Percentiles rank a stretch among this genome's conserved stretches.
Conservation (phyloP, 495 filamentous ascomycete genomes). For the Penicillium riverlandense region DNA sequence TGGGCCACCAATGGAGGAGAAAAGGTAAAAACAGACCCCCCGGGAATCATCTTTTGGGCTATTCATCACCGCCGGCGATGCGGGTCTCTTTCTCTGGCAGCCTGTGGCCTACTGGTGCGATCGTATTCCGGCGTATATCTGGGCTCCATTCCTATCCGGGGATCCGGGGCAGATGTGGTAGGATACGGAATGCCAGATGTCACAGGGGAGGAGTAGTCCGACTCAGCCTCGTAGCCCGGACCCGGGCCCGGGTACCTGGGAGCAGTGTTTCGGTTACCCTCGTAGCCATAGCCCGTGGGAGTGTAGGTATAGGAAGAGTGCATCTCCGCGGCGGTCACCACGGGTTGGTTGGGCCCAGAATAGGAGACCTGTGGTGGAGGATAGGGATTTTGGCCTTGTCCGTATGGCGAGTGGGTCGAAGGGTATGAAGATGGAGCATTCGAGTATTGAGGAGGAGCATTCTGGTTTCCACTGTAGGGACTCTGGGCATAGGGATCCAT, state of each 20-base stretch:
- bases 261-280: conserved; percentile 37
- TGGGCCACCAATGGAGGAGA: conserved; percentile 7
- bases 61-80: conserved; percentile 32
- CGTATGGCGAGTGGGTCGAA: conserved; percentile 32
- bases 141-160: conserved; percentile 43
- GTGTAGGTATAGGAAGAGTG: conserved; percentile 39
- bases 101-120: conserved; percentile 34
- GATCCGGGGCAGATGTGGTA: conserved; percentile 37
- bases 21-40: background rate
- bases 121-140: conserved; percentile 44
- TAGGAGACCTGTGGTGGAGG: conserved; percentile 31
- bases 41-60: background rate
- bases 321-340: conserved; percentile 30
- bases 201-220: conserved; percentile 34
- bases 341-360: conserved; percentile 27
- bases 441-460: conserved; percentile 21
- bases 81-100: conserved; percentile 34
- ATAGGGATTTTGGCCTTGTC: conserved; percentile 29
- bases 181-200: conserved; percentile 38
- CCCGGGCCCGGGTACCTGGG: conserved; percentile 41
- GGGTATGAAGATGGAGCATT: conserved; percentile 25
- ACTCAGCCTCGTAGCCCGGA: conserved; percentile 38
- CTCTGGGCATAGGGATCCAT: conserved; percentile 32
- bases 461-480: conserved; percentile 30
- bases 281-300: conserved; percentile 31